Percentiles rank a stretch among this genome's conserved stretches.
phyloP scores from a whole-genome alignment of 192 early-diverging fungal genomes.

The Backusella luteola region DNA sequence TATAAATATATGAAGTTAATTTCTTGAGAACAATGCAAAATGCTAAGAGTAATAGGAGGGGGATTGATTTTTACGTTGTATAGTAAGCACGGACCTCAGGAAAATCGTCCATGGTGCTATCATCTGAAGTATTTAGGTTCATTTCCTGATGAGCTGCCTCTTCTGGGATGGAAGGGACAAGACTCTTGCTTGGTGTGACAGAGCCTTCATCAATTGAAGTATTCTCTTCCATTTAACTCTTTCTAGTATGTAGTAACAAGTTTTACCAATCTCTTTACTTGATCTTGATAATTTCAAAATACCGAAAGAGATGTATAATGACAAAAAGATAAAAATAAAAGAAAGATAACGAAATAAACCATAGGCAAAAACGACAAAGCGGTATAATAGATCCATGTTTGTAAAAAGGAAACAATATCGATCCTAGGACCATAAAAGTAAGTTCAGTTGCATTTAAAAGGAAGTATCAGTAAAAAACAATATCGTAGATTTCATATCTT shows the following conservation, averaged over 20 bases:
- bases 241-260: not conserved
- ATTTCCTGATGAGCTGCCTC: not conserved
- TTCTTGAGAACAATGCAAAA: not conserved
- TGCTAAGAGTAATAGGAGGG: not conserved
- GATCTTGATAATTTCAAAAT: not conserved
- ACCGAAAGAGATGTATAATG: not conserved
- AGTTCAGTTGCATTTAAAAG: slow-evolving; percentile 25
- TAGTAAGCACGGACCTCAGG: slow-evolving; percentile 30
- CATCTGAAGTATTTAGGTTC: not conserved
- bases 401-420: not conserved
- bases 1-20: not conserved
- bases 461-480: not conserved
- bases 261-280: not conserved
- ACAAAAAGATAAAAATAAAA: not conserved
- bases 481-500: not conserved
- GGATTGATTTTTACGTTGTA: slow-evolving; percentile 18
- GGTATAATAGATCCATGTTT: not conserved
- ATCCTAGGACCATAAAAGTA: slow-evolving; percentile 1
- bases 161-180: not conserved
- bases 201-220: slow-evolving; percentile 5
- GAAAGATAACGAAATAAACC: not conserved
- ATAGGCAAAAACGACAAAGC: not conserved
- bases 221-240: not conserved
- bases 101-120: not conserved
- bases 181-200: not conserved